Percentiles rank a stretch among this genome's conserved stretches.
Conservation (phyloP, 345 rosid genomes). For the Angophora floribunda region DNA sequence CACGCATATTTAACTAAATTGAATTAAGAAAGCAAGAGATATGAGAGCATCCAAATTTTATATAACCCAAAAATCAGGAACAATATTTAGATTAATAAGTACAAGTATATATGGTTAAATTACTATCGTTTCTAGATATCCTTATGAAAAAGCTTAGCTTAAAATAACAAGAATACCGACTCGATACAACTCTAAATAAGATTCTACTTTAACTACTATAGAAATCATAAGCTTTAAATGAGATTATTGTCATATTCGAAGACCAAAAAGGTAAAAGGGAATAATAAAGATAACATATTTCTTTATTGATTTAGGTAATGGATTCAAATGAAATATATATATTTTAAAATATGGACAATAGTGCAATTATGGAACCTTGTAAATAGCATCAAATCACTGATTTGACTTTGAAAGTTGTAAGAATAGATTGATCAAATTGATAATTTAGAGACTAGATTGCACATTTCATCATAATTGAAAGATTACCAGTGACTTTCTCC, state of each 20-base stretch:
- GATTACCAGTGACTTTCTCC: background rate
- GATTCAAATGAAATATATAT: background rate
- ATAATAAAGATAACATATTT: background rate
- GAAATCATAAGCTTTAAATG: background rate
- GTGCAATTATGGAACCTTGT: background rate
- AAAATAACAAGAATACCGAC: background rate
- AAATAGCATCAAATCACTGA: background rate
- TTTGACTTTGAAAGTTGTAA: background rate
- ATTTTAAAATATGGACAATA: fast-evolving
- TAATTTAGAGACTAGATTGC: background rate
- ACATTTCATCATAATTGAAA: fast-evolving
- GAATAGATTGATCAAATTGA: background rate
- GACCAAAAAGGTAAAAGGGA: background rate
- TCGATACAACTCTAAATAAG: background rate
- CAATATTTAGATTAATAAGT: background rate
- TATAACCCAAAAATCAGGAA: background rate
- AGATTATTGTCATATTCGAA: background rate
- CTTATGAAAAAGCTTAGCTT: background rate
- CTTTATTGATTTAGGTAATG: background rate
- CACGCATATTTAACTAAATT: background rate
- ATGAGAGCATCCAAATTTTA: background rate
- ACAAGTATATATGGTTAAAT: background rate
- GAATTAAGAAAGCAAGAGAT: no score
- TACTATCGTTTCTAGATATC: background rate
- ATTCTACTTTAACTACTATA: background rate